phyloP scores from a whole-genome alignment of 1,284 basidiomycete species.

The Cryptococcus maquisensis region DNA sequence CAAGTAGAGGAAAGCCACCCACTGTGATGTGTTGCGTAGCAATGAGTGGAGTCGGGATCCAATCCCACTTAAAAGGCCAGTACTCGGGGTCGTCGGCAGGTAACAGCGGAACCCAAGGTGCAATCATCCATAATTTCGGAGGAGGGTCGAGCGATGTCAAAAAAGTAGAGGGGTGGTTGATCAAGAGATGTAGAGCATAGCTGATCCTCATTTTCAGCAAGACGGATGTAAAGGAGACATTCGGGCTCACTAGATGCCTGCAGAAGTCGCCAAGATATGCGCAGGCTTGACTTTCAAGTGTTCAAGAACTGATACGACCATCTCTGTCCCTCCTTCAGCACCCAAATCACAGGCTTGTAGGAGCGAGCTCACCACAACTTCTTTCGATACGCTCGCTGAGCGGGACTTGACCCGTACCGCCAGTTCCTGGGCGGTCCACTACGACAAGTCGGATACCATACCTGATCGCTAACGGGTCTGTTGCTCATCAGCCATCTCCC shows the following conservation, averaged over 20 bases:
- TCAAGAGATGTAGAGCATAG: conserved; percentile 38
- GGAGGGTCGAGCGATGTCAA: conserved; percentile 23
- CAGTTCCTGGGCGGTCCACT: conserved; percentile 42
- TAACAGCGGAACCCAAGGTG: conserved; percentile 43
- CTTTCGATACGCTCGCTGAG: conserved; percentile 31
- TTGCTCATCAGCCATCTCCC: neutral
- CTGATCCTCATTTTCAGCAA: conserved; percentile 12
- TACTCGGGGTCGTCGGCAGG: conserved; percentile 30
- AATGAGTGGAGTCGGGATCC: conserved; percentile 41
- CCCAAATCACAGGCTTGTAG: neutral
- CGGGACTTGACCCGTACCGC: conserved; percentile 35
- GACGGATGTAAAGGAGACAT: neutral
- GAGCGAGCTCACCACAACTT: conserved; percentile 28
- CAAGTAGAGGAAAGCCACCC: neutral
- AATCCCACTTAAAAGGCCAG: conserved; percentile 38
- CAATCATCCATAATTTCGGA: conserved; percentile 35
- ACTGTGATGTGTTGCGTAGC: conserved; percentile 39
- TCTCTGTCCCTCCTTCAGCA: conserved; percentile 18
- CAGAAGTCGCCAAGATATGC: conserved; percentile 38
- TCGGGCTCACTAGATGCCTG: conserved; percentile 42
- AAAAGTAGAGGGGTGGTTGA: conserved; percentile 27
- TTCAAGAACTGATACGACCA: conserved; percentile 41
- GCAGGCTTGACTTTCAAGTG: conserved; percentile 32
- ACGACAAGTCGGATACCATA: conserved; percentile 41
- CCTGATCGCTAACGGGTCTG: conserved; percentile 37